phyloP scores from a whole-genome alignment of 345 rosid genomes.

The Eucalyptus caleyi region DNA sequence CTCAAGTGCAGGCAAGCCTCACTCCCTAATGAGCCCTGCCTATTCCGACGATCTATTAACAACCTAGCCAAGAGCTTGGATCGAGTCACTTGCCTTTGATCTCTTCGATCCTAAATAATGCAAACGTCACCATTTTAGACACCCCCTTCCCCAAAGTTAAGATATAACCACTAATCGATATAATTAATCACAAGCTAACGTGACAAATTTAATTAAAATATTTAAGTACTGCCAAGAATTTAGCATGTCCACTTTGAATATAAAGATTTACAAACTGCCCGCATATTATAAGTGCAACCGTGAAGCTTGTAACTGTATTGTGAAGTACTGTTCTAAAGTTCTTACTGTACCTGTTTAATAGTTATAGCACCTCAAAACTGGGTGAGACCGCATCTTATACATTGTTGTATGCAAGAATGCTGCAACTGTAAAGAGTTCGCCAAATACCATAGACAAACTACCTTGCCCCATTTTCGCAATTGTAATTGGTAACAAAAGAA shows the following conservation, averaged over 20 bases:
- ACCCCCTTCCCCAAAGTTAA: not conserved
- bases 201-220: not conserved
- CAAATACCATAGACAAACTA: not conserved
- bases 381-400: not conserved
- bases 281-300: not conserved
- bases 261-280: not conserved
- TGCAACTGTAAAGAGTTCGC: not conserved
- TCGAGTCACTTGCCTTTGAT: not conserved
- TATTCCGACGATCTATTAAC: not conserved
- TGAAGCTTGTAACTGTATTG: not conserved
- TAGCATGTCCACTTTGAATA: not conserved
- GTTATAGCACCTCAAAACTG: not conserved
- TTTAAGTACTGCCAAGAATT: not conserved
- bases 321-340: not conserved
- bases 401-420: not conserved
- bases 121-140: not conserved
- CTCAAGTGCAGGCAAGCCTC: not conserved
- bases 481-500: not conserved
- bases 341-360: not conserved
- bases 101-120: not conserved
- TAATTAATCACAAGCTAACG: not conserved
- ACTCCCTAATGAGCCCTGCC: not conserved
- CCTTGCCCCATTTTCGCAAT: not conserved
- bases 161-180: not conserved
- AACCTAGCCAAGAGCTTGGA: not conserved